Percentiles rank a stretch among this genome's conserved stretches.
Conservation (phyloP, 2,329 filamentous ascomycete species). For the Aspergillus bombycis region DNA sequence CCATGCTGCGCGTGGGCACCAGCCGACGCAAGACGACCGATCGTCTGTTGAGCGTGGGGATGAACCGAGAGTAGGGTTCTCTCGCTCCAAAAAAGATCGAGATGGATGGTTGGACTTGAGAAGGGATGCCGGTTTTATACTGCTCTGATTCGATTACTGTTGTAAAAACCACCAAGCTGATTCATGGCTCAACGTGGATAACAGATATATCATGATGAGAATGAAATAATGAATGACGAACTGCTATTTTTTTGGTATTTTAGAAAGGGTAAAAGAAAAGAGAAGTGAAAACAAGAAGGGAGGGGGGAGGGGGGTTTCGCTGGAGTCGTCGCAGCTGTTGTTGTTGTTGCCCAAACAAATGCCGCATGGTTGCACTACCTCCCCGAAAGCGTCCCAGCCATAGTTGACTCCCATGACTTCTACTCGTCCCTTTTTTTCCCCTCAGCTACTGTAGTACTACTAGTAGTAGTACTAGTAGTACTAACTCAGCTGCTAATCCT, state of each 20-base stretch:
- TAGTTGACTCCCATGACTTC: background rate
- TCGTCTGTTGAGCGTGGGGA: background rate
- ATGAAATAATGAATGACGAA: conserved; percentile 6
- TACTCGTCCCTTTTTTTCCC: background rate
- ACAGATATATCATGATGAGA: conserved; percentile 1
- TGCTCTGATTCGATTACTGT: background rate
- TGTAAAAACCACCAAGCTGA: background rate
- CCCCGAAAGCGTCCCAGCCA: background rate
- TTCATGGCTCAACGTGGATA: background rate
- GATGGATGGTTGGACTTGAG: background rate
- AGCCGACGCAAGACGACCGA: background rate
- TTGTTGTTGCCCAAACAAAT: background rate
- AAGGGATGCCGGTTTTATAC: background rate
- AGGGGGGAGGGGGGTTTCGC: background rate
- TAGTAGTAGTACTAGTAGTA: no score
- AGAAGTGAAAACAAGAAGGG: background rate
- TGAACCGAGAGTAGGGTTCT: background rate
- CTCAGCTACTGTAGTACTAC: no score
- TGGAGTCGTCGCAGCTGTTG: background rate
- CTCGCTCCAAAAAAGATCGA: no score
- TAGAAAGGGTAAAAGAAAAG: background rate
- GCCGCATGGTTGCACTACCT: background rate
- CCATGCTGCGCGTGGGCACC: background rate
- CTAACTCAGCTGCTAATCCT: background rate
- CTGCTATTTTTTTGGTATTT: background rate